Base-by-base conservation (phyloP, 2,329 filamentous ascomycete genomes). In the Dryadomyces quercus-mongolicae region DNA sequence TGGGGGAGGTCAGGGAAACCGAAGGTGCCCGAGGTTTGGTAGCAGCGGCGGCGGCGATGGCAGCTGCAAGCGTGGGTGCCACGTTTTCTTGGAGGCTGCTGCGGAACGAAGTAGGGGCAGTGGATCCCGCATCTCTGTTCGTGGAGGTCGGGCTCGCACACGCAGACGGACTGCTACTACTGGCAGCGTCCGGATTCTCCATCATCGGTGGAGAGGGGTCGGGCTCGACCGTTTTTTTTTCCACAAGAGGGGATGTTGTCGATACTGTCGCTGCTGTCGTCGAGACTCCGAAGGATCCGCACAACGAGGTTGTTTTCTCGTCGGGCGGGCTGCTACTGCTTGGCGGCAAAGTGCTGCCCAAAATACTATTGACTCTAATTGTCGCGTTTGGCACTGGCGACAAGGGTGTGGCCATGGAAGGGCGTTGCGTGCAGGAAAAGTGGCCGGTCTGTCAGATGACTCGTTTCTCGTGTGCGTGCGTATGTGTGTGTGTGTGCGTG, bases 61-160 rank as follows among this genome's bases (percentile, higher is more conserved):
- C 36, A 12, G 36, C 36, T 13, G 25, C 25, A 31, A 31, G 25
- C 25, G 43, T 18, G 10, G 73, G 71, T 56, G 62, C 52, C 42
- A 68, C 58, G 64, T 78, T 74, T 63, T 78, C 72, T 61, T 77
- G 70, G 57, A 53, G 56, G 56, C 45, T 53, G 54, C 48, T 53
- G 52, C 52, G 50, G 49, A 31, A 31, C 25, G 25, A 31, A 2
- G 36, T 16, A 16, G 15, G 10, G 36, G 36, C 36, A 12, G 36
- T 13, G 36, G 36, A 40, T 5, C 10, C 8, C 36, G 36, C 36
- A 16, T 12, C 36, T 13, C 10, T 40, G 36, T 2, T 40, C 36
- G 36, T 25, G n/a, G 36, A 8, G 7, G 49, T 31, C 20, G 49
- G 6, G 18, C 34, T 38, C 44, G 50, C 16, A 16, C 25, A 3